Evolutionary conservation across 371 early-diverging fungal genomes (phyloP), one percentile per base, ranked within the genome.

Genomic region (Funneliformis caledonium): DNA sequence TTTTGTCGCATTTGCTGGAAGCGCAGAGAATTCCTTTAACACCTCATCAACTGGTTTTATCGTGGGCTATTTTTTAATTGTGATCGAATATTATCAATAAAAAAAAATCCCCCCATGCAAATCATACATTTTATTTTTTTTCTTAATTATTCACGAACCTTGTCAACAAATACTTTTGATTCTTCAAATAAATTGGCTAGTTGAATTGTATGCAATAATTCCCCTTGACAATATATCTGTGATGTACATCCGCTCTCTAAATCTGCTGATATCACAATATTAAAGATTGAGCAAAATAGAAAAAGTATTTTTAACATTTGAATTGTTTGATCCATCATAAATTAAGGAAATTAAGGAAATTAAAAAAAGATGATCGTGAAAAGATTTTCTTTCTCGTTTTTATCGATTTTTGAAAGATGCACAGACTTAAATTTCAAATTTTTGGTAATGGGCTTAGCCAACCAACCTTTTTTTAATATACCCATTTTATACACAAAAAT

Each of bases 141-240:
- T 45, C 12, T 4, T 16, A 42, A 43, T 33, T 42, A 2, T 73
- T 31, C 70, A 33, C 26, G 26, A 64, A 89, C 89, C 87, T 84
- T 89, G 78, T 91, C 91, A 14, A 91, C 91, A 86, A 92, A 91
- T 9, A 91, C 91, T 83, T 95, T 95, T 52, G 93, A 93, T 81
- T 95, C 95, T 1, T 84, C 68, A 83, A 86, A 94, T 2, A 93
- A 69, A 19, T 80, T 72, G 11, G 92, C 88, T 76, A 91, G 80
- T 76, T 94, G 93, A 11, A 94, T 89, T 0, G 88, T 83, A 11
- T 89, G 83, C 19, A 94, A 82, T 4, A 94, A 52, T 14, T 86
- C 85, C 22, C 94, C 92, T n/a, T 88, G 83, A 85, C 95, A 94
- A 81, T 92, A 94, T 26, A 94, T 91, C 0, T 87, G 90, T 19